These are phyloP conservation scores for Cordyceps javanica DNA, from an alignment of 2,329 filamentous ascomycete species.

Conservation along the genomic window DNA sequence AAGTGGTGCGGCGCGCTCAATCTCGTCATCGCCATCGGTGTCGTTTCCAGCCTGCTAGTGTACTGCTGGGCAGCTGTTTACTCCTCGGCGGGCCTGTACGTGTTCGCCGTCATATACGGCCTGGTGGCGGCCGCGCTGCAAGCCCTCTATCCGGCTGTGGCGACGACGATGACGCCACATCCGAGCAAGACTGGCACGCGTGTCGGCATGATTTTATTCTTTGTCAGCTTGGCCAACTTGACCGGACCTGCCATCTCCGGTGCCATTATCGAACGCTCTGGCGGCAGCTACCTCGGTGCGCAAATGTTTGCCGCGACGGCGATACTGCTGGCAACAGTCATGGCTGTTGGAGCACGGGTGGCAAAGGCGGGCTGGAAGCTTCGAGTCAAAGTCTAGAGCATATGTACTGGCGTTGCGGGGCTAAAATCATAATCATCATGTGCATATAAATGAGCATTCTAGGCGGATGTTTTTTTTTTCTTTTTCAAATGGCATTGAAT, in stretches of 20 bases:
- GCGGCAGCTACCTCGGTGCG: constrained; percentile 17
- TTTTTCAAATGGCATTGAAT: no score
- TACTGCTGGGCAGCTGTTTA: constrained; percentile 26
- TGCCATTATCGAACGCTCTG: constrained; percentile 10
- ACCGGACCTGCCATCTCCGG: constrained; percentile 25
- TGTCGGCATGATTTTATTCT: constrained; percentile 30
- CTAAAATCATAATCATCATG: neutral
- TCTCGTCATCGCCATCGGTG: constrained; percentile 34
- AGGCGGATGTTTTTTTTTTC: no score
- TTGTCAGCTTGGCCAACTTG: constrained; percentile 25
- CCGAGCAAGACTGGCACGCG: constrained; percentile 26
- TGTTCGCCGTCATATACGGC: constrained; percentile 38
- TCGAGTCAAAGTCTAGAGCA: constrained; percentile 2
- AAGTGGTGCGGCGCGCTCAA: constrained; percentile 45
- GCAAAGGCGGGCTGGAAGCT: constrained; percentile 26
- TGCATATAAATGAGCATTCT: no score
- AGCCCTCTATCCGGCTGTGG: constrained; percentile 43
- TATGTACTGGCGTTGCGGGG: neutral
- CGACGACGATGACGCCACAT: constrained; percentile 35
- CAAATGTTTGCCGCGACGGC: constrained; percentile 46
- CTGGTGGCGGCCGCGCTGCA: constrained; percentile 44
- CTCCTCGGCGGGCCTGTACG: constrained; percentile 20
- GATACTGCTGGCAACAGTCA: constrained; percentile 46
- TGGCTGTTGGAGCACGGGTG: constrained; percentile 39
- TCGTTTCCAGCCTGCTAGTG: constrained; percentile 19